phyloP scores from a whole-genome alignment of 768 basidiomycete genomes.

The Steccherinum ochraceum region DNA sequence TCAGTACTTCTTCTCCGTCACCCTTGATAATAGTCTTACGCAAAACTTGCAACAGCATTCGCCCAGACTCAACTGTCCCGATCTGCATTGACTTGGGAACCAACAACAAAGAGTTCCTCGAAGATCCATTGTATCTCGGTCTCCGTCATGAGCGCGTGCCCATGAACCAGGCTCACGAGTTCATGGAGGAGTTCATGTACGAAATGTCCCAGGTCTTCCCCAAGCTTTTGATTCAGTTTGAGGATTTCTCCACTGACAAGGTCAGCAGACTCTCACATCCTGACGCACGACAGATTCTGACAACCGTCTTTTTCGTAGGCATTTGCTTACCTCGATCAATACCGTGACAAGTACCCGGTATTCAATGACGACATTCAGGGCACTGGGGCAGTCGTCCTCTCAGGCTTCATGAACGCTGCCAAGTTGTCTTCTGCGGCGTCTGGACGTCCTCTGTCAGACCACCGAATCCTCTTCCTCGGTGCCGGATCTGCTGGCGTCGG shows the following conservation, averaged over 20 bases:
- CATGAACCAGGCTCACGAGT: slow-evolving; percentile 61
- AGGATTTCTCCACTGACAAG: slow-evolving; percentile 91
- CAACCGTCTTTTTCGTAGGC: slow-evolving; percentile 30
- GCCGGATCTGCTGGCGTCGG: slow-evolving; percentile 92
- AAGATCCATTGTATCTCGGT: slow-evolving; percentile 89
- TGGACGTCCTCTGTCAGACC: slow-evolving; percentile 59
- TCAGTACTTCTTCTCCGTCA: slow-evolving; percentile 30
- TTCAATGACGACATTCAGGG: slow-evolving; percentile 92
- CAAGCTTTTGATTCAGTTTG: slow-evolving; percentile 80
- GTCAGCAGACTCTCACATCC: not conserved
- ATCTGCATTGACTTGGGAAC: slow-evolving; percentile 89
- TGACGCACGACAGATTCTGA: not conserved
- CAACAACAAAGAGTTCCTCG: slow-evolving; percentile 70
- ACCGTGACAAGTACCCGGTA: slow-evolving; percentile 67
- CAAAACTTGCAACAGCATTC: slow-evolving; percentile 53
- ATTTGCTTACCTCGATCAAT: slow-evolving; percentile 76
- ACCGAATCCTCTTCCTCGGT: slow-evolving; percentile 88
- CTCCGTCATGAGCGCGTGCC: slow-evolving; percentile 63
- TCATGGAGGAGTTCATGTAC: slow-evolving; percentile 92
- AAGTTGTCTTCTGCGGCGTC: slow-evolving; percentile 66
- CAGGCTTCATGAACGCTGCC: slow-evolving; percentile 86
- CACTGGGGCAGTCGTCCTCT: slow-evolving; percentile 88
- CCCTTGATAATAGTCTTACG: too few relatives aligned
- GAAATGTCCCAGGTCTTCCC: slow-evolving; percentile 75
- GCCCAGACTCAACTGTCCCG: slow-evolving; percentile 71